phyloP scores from a whole-genome alignment of 2,329 filamentous ascomycete species.

The Diaporthe vexans region DNA sequence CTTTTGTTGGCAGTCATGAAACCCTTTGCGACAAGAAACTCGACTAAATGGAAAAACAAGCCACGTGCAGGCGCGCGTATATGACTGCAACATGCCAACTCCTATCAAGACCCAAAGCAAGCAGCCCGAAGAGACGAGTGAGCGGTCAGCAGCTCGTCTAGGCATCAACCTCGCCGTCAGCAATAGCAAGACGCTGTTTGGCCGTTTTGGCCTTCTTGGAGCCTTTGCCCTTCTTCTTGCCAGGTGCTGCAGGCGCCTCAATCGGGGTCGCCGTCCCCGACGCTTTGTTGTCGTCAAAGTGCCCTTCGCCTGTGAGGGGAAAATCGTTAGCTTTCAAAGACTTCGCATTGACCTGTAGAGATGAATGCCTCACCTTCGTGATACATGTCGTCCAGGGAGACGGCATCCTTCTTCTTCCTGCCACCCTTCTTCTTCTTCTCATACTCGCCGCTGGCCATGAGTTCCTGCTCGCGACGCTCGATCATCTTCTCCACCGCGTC shows the following conservation, averaged over 20 bases:
- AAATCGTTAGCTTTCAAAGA: conserved; percentile 48
- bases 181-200: conserved; percentile 77
- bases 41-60: not conserved
- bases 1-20: conserved; percentile 13
- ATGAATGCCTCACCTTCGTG: conserved; percentile 84
- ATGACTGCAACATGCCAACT: not conserved
- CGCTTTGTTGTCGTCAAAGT: conserved; percentile 92
- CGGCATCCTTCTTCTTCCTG: conserved; percentile 66
- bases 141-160: conserved; percentile 1
- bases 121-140: not conserved
- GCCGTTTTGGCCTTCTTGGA: conserved; percentile 78
- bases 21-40: conserved; percentile 6
- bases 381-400: conserved; percentile 96
- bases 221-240: conserved; percentile 69
- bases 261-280: conserved; percentile 90
- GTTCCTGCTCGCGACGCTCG: conserved; percentile 90
- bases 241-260: conserved; percentile 64
- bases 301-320: conserved; percentile 81
- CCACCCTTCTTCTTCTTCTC: conserved; percentile 75
- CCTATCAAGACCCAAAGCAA: not conserved
- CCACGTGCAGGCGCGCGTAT: not conserved
- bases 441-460: conserved; percentile 79
- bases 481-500: conserved; percentile 85
- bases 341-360: not conserved
- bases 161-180: conserved; percentile 68